Evolutionary conservation across 352 stramenopile genomes (phyloP).

Genomic region (Globisporangium irregulare): DNA sequence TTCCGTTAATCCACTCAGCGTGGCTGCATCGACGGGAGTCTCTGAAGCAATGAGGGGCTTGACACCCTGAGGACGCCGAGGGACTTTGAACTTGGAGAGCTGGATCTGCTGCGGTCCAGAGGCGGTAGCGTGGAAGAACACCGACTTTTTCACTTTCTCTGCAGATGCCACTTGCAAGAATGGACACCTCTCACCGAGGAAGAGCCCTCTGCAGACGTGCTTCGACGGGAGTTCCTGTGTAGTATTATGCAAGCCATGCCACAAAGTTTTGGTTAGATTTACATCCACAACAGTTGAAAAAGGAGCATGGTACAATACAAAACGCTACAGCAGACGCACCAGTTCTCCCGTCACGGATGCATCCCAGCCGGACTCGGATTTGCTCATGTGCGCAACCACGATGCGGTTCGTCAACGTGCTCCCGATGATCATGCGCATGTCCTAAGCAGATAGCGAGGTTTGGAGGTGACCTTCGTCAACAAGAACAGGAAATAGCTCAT

Average conservation of each 20-base stretch:
- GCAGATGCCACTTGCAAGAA: conserved; percentile 54
- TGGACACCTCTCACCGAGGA: conserved; percentile 33
- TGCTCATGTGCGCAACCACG: conserved; percentile 32
- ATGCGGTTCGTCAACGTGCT: conserved; percentile 41
- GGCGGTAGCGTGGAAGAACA: conserved; percentile 41
- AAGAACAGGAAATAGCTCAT: neutral
- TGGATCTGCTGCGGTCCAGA: conserved; percentile 33
- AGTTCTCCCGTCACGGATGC: conserved; percentile 36
- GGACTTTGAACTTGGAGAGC: conserved; percentile 52
- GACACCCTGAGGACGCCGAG: conserved; percentile 18
- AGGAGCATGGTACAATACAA: no score
- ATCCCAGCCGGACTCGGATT: conserved; percentile 29
- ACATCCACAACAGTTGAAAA: neutral
- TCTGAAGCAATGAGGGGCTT: neutral
- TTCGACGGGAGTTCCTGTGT: conserved; percentile 36
- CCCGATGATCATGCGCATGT: conserved; percentile 35
- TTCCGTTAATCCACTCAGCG: neutral
- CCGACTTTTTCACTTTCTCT: conserved; percentile 40
- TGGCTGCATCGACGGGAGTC: neutral
- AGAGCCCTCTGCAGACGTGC: conserved; percentile 49
- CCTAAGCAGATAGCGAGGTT: conserved; percentile 17
- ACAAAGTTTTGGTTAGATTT: neutral
- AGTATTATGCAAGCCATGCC: neutral
- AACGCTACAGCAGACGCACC: conserved; percentile 18
- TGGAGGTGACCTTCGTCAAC: neutral